Evolutionary conservation across 1,284 basidiomycete genomes (phyloP).

Genomic region (Tetrapyrgos nigripes): DNA sequence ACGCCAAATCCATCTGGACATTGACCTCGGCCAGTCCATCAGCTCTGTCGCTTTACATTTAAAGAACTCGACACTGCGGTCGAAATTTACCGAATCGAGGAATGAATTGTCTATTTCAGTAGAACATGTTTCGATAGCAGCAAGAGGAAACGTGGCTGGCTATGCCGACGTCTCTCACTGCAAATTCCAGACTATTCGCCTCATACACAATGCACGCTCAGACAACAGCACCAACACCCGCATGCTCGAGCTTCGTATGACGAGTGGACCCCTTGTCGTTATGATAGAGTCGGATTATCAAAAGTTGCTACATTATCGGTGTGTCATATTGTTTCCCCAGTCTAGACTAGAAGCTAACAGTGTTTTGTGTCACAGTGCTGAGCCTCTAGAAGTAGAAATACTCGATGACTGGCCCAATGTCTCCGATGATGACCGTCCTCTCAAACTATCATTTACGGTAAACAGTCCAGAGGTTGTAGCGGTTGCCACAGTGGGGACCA

Average conservation of each 20-base stretch:
- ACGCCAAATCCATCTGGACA: slow-evolving; percentile 72
- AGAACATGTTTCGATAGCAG: slow-evolving; percentile 64
- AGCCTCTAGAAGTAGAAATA: slow-evolving; percentile 78
- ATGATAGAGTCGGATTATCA: slow-evolving; percentile 81
- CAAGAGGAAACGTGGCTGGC: slow-evolving; percentile 81
- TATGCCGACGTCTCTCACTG: slow-evolving; percentile 71
- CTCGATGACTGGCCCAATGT: slow-evolving; percentile 82
- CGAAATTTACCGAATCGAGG: slow-evolving; percentile 59
- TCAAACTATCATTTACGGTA: slow-evolving; percentile 80
- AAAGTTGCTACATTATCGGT: slow-evolving; percentile 82
- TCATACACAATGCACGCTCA: slow-evolving; percentile 46
- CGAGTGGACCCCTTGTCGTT: slow-evolving; percentile 73
- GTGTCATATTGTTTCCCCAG: slow-evolving; percentile 30
- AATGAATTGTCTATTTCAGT: slow-evolving; percentile 74
- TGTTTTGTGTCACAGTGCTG: slow-evolving; percentile 57
- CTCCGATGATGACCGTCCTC: slow-evolving; percentile 55
- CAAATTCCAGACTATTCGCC: slow-evolving; percentile 77
- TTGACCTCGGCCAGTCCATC: slow-evolving; percentile 83
- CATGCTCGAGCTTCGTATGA: slow-evolving; percentile 79
- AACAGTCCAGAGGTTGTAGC: slow-evolving; percentile 75
- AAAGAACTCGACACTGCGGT: slow-evolving; percentile 63
- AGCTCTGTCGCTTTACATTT: slow-evolving; percentile 69
- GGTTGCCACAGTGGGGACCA: slow-evolving; percentile 74
- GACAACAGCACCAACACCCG: slow-evolving; percentile 44
- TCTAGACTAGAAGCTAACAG: slow-evolving; percentile 5